A percentile compares a stretch with the other conserved stretches of the same genome.
Evolutionary conservation across 805 yeast genomes (phyloP).

Genomic region (Yamadazyma ubonensis): DNA sequence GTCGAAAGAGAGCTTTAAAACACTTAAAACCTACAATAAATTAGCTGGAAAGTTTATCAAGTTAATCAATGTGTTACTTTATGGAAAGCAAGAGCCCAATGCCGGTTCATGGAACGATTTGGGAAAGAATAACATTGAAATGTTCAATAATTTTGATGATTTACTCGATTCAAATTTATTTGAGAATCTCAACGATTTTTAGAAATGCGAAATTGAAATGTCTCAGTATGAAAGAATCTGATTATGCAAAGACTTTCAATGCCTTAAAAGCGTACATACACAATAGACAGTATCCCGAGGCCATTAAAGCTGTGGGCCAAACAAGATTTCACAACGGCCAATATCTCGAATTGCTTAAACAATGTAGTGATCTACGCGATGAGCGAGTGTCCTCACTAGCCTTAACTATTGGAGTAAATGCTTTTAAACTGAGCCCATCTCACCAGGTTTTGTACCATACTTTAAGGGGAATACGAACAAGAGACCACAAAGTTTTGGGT

Average conservation of each 20-base stretch:
- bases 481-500: background rate
- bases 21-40: constrained; percentile 17
- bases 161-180: constrained; percentile 12
- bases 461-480: background rate
- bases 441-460: background rate
- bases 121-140: constrained; percentile 13
- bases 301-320: background rate
- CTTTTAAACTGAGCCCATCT: background rate
- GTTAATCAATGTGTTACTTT: constrained; percentile 17
- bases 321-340: background rate
- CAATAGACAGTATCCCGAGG: too few species aligned
- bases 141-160: constrained; percentile 18
- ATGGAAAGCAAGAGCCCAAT: constrained; percentile 13
- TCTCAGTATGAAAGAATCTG: background rate
- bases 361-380: background rate
- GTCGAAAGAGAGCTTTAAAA: constrained; percentile 12
- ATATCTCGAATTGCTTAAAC: background rate
- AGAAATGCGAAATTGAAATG: background rate
- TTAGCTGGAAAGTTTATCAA: constrained; percentile 20
- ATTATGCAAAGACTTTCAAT: background rate
- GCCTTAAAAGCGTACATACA: background rate
- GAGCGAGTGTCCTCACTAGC: constrained; percentile 1
- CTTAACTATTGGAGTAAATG: background rate
- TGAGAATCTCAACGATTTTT: constrained; percentile 1
- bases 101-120: constrained; percentile 11